phyloP scores from a whole-genome alignment of 192 early-diverging fungal species.

The Backusella westeae region DNA sequence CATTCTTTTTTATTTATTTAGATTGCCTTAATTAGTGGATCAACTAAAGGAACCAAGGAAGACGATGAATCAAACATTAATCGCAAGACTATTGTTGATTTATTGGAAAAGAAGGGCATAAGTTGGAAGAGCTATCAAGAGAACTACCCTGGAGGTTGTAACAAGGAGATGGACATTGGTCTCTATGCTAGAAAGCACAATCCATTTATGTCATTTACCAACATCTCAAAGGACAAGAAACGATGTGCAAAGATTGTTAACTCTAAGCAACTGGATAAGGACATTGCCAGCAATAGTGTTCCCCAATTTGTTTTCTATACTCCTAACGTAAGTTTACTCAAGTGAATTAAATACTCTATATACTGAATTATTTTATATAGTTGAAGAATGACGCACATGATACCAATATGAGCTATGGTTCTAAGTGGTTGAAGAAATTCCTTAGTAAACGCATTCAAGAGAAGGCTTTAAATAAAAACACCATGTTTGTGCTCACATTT shows the following conservation, averaged over 20 bases:
- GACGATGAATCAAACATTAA: constrained; percentile 45
- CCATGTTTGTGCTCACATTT: constrained; percentile 40
- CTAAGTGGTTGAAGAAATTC: constrained; percentile 55
- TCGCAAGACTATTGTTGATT: constrained; percentile 43
- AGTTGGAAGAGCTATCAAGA: constrained; percentile 63
- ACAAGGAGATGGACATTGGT: neutral
- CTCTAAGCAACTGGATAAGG: constrained; percentile 49
- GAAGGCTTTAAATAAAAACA: constrained; percentile 46
- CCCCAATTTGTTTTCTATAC: constrained; percentile 59
- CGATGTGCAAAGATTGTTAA: constrained; percentile 65
- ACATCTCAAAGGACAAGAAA: constrained; percentile 50
- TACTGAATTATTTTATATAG: constrained; percentile 14
- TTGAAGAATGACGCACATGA: constrained; percentile 57
- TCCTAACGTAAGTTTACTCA: constrained; percentile 20
- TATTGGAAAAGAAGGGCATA: constrained; percentile 51
- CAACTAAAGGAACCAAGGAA: constrained; percentile 28
- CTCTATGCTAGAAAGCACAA: constrained; percentile 63
- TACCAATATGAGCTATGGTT: constrained; percentile 42
- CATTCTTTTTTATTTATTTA: neutral
- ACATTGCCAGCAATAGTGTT: constrained; percentile 46
- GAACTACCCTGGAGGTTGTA: constrained; percentile 42
- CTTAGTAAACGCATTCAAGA: constrained; percentile 49
- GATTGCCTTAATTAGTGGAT: constrained; percentile 39
- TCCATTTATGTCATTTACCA: constrained; percentile 63
- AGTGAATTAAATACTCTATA: neutral